A percentile compares a stretch with the other conserved stretches of the same genome.
Evolutionary conservation across 352 stramenopile species (phyloP).

Genomic region (Thalassiosira hispida): DNA sequence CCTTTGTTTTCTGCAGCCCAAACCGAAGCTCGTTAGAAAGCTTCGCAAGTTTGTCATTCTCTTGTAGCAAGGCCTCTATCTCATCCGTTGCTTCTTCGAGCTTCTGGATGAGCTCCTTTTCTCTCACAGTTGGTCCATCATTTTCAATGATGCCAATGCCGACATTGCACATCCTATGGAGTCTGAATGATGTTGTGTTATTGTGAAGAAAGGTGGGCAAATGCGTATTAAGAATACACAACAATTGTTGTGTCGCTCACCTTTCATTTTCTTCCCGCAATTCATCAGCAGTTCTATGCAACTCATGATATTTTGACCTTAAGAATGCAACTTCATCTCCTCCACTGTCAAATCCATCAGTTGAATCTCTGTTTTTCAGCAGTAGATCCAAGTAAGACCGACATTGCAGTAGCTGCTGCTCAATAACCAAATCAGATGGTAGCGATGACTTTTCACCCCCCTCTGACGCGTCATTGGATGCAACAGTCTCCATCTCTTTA

Average conservation of each 20-base stretch:
- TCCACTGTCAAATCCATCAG: not conserved
- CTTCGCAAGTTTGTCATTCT: conserved; percentile 33
- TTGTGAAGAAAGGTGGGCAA: not conserved
- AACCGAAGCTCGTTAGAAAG: conserved; percentile 33
- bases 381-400: conserved; percentile 47
- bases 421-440: conserved; percentile 13
- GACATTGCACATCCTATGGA: conserved; percentile 6
- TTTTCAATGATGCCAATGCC: not conserved
- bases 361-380: conserved; percentile 11
- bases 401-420: conserved; percentile 41
- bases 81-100: conserved; percentile 48
- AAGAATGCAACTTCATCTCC: conserved; percentile 37
- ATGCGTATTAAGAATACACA: not conserved
- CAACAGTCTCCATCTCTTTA: conserved; percentile 36
- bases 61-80: conserved; percentile 35
- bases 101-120: conserved; percentile 40
- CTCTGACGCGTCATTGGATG: conserved; percentile 6
- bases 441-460: conserved; percentile 11
- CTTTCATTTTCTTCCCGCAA: conserved; percentile 29
- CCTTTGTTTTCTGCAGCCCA: conserved; percentile 22
- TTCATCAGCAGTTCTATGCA: conserved; percentile 25
- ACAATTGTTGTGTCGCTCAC: no score
- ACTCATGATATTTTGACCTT: conserved; percentile 30
- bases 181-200: not conserved
- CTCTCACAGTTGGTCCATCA: conserved; percentile 12